These are phyloP conservation scores for Onygena corvina DNA, from an alignment of 2,329 filamentous ascomycete species.

Conservation along the genomic window DNA sequence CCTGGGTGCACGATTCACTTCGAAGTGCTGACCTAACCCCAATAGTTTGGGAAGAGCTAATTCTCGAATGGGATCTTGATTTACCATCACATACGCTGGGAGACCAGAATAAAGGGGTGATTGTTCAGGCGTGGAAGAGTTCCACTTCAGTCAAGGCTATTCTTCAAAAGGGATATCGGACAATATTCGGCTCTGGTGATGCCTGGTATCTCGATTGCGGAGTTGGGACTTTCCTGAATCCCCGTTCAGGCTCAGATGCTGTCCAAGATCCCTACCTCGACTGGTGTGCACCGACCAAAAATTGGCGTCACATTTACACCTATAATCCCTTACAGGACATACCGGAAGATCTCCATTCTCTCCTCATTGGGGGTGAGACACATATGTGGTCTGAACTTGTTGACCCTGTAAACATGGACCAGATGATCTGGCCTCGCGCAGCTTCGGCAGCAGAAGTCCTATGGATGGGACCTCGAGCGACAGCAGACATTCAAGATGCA, in stretches of 20 bases:
- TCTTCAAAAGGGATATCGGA: conserved; percentile 22
- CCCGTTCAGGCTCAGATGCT: conserved; percentile 15
- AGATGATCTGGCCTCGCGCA: conserved; percentile 64
- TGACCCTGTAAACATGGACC: conserved; percentile 63
- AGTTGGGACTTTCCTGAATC: conserved; percentile 25
- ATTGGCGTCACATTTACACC: conserved; percentile 69
- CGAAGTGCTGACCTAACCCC: conserved; percentile 54
- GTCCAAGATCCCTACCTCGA: conserved; percentile 15
- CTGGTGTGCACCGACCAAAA: conserved; percentile 54
- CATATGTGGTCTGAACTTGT: conserved; percentile 71
- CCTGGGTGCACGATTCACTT: conserved; percentile 53
- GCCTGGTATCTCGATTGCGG: conserved; percentile 27
- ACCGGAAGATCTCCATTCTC: conserved; percentile 47
- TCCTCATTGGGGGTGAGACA: conserved; percentile 70
- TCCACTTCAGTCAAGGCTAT: conserved; percentile 19
- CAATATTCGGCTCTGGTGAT: conserved; percentile 25
- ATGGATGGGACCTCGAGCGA: conserved; percentile 53
- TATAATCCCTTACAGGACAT: conserved; percentile 62
- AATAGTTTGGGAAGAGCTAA: conserved; percentile 81
- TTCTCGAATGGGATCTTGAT: conserved; percentile 62
- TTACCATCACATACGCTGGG: conserved; percentile 37
- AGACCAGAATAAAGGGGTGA: conserved; percentile 40
- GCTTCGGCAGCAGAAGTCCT: conserved; percentile 65
- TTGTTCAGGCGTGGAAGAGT: conserved; percentile 65
- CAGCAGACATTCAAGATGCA: conserved; percentile 42